Evolutionary conservation across 2,329 filamentous ascomycete genomes (phyloP).

Genomic region (Ascochyta rabiei): DNA sequence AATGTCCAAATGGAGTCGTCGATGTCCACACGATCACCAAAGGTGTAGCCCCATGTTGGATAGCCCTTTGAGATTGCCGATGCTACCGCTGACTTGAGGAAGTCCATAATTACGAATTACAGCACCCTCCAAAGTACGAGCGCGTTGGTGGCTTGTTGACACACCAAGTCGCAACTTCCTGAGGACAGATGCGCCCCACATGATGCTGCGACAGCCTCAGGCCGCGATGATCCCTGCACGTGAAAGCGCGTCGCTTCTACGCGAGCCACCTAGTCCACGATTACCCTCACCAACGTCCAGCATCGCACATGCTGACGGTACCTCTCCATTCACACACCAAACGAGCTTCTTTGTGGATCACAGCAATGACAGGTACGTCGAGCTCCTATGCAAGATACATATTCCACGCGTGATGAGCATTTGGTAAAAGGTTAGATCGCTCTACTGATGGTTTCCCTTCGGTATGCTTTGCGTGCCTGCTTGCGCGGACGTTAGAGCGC

Average conservation of each 20-base stretch:
- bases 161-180: slow-evolving; percentile 9
- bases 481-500: not conserved
- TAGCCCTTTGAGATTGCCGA: slow-evolving; percentile 90
- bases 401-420: slow-evolving; percentile 29
- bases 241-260: slow-evolving; percentile 19
- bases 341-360: not conserved
- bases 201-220: slow-evolving; percentile 3
- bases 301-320: not conserved
- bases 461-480: not conserved
- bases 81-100: slow-evolving; percentile 95
- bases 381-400: not conserved
- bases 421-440: slow-evolving; percentile 46
- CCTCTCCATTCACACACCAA: not conserved
- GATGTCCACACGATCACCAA: slow-evolving; percentile 90
- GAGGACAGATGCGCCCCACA: slow-evolving; percentile 29
- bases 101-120: slow-evolving; percentile 73
- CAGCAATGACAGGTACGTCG: not conserved
- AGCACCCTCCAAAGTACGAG: not conserved
- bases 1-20: slow-evolving; percentile 97
- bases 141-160: slow-evolving; percentile 6
- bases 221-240: slow-evolving; percentile 13
- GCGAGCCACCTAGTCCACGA: not conserved
- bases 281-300: too few relatives aligned
- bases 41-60: slow-evolving; percentile 88
- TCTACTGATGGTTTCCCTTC: slow-evolving; percentile 31